Percentiles rank a stretch among this genome's conserved stretches.
phyloP scores from a whole-genome alignment of 805 yeast genomes.

The Kodamaea neixiangensis region DNA sequence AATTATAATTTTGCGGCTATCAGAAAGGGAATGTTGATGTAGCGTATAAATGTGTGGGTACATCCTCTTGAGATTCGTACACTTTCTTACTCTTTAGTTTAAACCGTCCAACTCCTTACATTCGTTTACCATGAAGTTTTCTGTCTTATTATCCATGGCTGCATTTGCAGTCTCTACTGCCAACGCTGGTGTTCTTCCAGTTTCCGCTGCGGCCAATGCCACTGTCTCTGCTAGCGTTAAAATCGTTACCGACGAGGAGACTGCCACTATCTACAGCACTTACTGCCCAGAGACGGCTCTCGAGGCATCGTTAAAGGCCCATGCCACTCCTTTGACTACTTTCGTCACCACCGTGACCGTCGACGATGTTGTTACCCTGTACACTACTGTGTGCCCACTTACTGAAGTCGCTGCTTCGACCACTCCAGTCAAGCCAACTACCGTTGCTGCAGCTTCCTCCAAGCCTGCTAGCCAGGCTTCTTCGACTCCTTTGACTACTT shows the following conservation, averaged over 20 bases:
- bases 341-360: slow-evolving; percentile 19
- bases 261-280: slow-evolving; percentile 21
- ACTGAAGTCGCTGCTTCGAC: slow-evolving; percentile 18
- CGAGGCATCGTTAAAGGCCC: slow-evolving; percentile 16
- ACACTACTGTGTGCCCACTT: slow-evolving; percentile 17
- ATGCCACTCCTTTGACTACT: slow-evolving; percentile 13
- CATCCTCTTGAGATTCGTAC: neutral
- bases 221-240: slow-evolving; percentile 14
- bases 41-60: slow-evolving; percentile 9
- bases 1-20: neutral
- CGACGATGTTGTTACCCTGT: slow-evolving; percentile 16
- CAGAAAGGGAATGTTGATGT: neutral
- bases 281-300: slow-evolving; percentile 21
- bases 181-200: slow-evolving; percentile 16
- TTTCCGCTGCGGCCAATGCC: slow-evolving; percentile 15
- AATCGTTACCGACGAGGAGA: slow-evolving; percentile 8
- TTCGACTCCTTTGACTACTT: slow-evolving; percentile 7
- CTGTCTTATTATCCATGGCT: slow-evolving; percentile 13
- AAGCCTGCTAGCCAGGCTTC: slow-evolving; percentile 1
- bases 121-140: slow-evolving; percentile 15
- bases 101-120: slow-evolving; percentile 18
- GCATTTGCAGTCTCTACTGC: slow-evolving; percentile 13
- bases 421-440: slow-evolving; percentile 12
- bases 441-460: slow-evolving; percentile 9
- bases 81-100: slow-evolving; percentile 2